phyloP scores from a whole-genome alignment of 2,329 filamentous ascomycete genomes.

The Lecanicillium sp. region DNA sequence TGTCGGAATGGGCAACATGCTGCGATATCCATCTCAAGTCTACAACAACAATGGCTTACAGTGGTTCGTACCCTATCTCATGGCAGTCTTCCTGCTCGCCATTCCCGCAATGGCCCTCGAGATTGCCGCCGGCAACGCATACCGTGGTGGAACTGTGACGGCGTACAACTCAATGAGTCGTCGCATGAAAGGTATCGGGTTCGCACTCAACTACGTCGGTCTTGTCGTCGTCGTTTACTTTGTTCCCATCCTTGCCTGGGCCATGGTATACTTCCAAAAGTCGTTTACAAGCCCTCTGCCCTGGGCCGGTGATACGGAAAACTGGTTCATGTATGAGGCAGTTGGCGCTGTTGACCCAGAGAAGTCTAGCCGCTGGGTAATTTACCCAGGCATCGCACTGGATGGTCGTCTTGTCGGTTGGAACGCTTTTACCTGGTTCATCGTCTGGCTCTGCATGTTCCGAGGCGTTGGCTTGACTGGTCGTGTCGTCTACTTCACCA shows the following conservation, averaged over 20 bases:
- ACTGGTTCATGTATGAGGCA: conserved; percentile 36
- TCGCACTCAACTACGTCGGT: conserved; percentile 39
- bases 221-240: conserved; percentile 46
- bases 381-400: conserved; percentile 32
- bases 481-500: conserved; percentile 46
- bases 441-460: conserved; percentile 49
- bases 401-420: conserved; percentile 44
- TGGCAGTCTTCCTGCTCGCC: conserved; percentile 41
- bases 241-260: conserved; percentile 44
- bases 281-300: conserved; percentile 43
- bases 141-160: conserved; percentile 41
- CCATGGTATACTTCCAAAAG: conserved; percentile 46
- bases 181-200: conserved; percentile 40
- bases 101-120: conserved; percentile 45
- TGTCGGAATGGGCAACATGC: conserved; percentile 43
- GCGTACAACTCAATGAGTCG: conserved; percentile 39
- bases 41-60: conserved; percentile 49
- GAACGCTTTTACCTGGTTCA: conserved; percentile 45
- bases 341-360: conserved; percentile 29
- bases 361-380: conserved; percentile 27
- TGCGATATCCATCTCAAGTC: conserved; percentile 44
- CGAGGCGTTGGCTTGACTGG: conserved; percentile 45
- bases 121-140: conserved; percentile 58
- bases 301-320: conserved; percentile 35
- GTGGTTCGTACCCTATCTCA: conserved; percentile 47